Base-by-base conservation (phyloP, 257 asterid genomes). In the Misopates orontium region DNA sequence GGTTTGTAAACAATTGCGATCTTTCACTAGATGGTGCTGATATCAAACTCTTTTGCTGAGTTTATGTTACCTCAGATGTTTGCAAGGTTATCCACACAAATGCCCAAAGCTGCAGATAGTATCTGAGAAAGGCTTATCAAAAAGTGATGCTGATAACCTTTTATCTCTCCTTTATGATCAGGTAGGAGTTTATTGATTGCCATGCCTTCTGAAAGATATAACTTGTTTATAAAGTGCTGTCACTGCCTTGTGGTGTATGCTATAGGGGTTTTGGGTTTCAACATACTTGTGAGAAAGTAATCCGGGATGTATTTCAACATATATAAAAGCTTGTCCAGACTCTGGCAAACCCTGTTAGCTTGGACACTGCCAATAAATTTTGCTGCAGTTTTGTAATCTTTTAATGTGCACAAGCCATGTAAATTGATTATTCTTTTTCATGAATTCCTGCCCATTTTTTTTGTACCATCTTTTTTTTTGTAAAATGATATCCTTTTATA, bases 1-100 rank as follows among this genome's bases (percentile, higher is more conserved):
- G 99, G 98, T 92, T 73, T 56, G 75, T 71, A 12, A 64, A 25
- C 70, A 32, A 39, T 71, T 64, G 60, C 50, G 62, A 69, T 71
- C 42, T 15, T 68, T 59, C 55, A 10, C 41, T 57, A 44, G 42
- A 57, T 60, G 36, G 54, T 19, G 32, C 51, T 56, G 40, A 56
- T 70, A 21, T 60, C 25, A 13, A 45, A 41, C 64, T 32, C 7
- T 20, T 68, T 23, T 42, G 36, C 64, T 57, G 45, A 70, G 52
- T 63, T 51, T 47, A 71, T 73, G 51, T 40, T 60, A 62, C 44
- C 25, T 68, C 81, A 92, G 98, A 84, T 93, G 72, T 62, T 66
- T 85, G 66, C 96, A 87, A 60, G 99, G 99, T 44, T 93, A 90
- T 79, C 99, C 99, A 23, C 79, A 80, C 84, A 93, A 87, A 77